phyloP scores from a whole-genome alignment of 495 filamentous ascomycete species.

The Lineolata rhizophorae region DNA sequence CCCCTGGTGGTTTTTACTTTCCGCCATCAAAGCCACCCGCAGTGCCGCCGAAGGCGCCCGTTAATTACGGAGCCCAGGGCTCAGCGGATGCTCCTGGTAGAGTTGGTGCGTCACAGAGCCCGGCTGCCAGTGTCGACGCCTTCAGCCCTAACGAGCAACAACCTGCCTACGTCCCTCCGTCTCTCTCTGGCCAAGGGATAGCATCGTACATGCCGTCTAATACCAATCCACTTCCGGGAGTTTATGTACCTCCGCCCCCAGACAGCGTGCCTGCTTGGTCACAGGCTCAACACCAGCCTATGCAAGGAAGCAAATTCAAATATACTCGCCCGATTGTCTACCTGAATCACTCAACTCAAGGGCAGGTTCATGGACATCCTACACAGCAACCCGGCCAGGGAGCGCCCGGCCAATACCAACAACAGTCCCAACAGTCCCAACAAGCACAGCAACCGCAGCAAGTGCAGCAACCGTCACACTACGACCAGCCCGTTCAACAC shows the following conservation, averaged over 20 bases:
- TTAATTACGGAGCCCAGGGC: no score
- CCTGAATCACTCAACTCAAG: neutral
- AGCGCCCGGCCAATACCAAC: conserved; percentile 2
- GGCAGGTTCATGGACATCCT: conserved; percentile 1
- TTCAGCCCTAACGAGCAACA: conserved; percentile 11
- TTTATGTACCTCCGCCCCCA: conserved; percentile 12
- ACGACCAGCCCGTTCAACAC: neutral
- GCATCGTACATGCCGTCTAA: conserved; percentile 10
- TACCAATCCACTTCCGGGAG: conserved; percentile 12
- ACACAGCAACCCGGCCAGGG: no score
- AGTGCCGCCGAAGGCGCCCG: no score
- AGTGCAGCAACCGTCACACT: conserved; percentile 1
- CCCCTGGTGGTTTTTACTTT: no score
- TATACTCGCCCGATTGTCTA: no score
- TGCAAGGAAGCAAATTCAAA: no score
- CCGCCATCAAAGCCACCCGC: no score
- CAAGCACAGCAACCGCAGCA: conserved; percentile 1
- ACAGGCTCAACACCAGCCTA: conserved; percentile 8
- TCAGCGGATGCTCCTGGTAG: no score
- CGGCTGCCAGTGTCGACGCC: no score
- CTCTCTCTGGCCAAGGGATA: conserved; percentile 10
- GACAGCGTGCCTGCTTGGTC: conserved; percentile 12
- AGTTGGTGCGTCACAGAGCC: no score
- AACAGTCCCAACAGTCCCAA: conserved; percentile 1
- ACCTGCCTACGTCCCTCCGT: conserved; percentile 11